Base-by-base conservation (phyloP, 352 stramenopile genomes). In the Pythium phragmitis region DNA sequence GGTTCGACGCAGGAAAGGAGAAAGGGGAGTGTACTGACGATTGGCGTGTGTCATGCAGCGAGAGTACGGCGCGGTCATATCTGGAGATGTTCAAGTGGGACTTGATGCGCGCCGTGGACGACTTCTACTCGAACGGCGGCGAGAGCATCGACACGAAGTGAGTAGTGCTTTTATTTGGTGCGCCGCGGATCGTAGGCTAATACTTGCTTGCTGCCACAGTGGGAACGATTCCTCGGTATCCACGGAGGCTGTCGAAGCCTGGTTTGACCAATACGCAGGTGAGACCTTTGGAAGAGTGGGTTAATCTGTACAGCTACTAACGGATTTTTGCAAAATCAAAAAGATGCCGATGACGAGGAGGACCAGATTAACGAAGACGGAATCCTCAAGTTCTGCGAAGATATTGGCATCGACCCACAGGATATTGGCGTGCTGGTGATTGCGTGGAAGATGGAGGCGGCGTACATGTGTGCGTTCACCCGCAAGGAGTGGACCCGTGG, bases 361-460 rank as follows among this genome's bases (percentile, higher is more conserved):
- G 75, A 82, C 51, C 67, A 71, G 41, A 80, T 82, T 41, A 72
- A 70, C 23, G 75, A 82, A 37, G 75, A 82, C 47, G 75, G 75
- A 9, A 78, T 82, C 41, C 58, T 79, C 14, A 70, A 77, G 52
- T 82, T 82, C 43, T 82, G 75, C 57, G 69, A 77, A 57, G 75
- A 82, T 41, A 66, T 78, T 46, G 67, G 70, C 11, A 54, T 82
- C 28, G 75, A 82, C 43, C 65, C 72, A 11, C 69, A 82, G 60
- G 75, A 79, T 33, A 61, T 92, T 16, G 74, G 89, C 26, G 82
- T 96, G 61, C 60, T 95, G 36, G 79, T 95, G 69, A 91, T 96
- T 53, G 81, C 85, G 19, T 96, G 88, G 87, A 88, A 93, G 58
- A 95, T 96, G 88, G 71, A 93, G 28, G 84, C 88, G 0, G 79